These are phyloP conservation scores for Rhizophagus sp. DNA, from an alignment of 192 early-diverging fungal genomes.

Conservation along the genomic window DNA sequence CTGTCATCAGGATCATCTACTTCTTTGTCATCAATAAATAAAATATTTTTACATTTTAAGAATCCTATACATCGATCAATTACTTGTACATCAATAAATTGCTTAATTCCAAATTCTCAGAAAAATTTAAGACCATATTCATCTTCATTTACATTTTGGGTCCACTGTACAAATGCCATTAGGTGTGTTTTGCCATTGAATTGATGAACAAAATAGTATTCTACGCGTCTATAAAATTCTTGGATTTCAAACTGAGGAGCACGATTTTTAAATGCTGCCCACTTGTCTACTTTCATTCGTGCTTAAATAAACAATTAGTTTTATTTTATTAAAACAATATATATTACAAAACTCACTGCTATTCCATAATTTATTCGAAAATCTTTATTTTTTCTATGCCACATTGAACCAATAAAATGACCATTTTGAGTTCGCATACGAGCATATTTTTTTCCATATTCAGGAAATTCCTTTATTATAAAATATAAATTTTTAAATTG, in stretches of 20 bases:
- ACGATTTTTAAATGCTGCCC: neutral
- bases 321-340: neutral
- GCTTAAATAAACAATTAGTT: neutral
- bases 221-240: neutral
- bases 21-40: neutral
- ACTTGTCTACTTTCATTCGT: neutral
- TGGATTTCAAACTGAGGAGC: neutral
- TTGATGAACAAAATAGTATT: conserved; percentile 3
- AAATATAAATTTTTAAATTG: too few relatives aligned
- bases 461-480: neutral
- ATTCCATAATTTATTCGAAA: neutral
- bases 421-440: neutral
- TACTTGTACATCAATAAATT: neutral
- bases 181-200: neutral
- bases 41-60: neutral
- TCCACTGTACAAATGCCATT: neutral
- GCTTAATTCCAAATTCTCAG: neutral
- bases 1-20: neutral
- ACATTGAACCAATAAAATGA: conserved; percentile 3
- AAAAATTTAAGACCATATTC: conserved; percentile 7
- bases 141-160: neutral
- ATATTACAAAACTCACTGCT: neutral
- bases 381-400: neutral
- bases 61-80: conserved; percentile 5
- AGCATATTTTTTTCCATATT: conserved; percentile 3